These are phyloP conservation scores for Cubamyces lactineus DNA, from an alignment of 768 basidiomycete species.

Conservation along the genomic window DNA sequence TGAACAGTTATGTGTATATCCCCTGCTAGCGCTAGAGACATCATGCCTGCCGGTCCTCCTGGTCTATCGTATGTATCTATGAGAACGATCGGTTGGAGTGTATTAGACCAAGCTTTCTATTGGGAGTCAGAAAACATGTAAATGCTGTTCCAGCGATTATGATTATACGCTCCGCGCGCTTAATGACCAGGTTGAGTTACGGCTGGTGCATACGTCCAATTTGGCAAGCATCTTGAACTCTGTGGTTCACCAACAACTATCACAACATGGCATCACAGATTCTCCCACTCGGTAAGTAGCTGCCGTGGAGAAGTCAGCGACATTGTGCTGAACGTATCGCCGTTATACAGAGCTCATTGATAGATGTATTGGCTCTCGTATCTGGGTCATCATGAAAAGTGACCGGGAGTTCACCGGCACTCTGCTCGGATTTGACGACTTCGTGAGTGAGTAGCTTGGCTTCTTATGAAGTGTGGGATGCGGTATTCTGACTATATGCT, in stretches of 20 bases:
- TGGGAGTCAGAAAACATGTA: too few species aligned
- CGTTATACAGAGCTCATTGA: conserved; percentile 82
- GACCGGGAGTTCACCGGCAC: conserved; percentile 97
- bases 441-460: conserved; percentile 82
- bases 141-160: neutral
- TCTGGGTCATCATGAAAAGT: conserved; percentile 98
- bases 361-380: conserved; percentile 93
- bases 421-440: conserved; percentile 96
- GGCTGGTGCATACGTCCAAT: neutral
- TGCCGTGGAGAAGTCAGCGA: neutral
- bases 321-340: neutral
- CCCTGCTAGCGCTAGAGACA: conserved; percentile 7
- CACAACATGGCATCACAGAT: conserved; percentile 86
- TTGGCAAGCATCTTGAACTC: conserved; percentile 6
- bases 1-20: conserved; percentile 22
- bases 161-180: neutral
- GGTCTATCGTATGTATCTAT: neutral
- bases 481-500: neutral
- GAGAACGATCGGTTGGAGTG: neutral
- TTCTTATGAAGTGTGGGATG: too few species aligned
- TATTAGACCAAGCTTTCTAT: neutral
- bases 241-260: conserved; percentile 20
- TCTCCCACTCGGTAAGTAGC: conserved; percentile 75
- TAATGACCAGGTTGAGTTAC: neutral
- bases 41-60: conserved; percentile 11